Conservation (phyloP, 202 grass and related monocot genomes). For the Dendrocalamus latiflorus region DNA sequence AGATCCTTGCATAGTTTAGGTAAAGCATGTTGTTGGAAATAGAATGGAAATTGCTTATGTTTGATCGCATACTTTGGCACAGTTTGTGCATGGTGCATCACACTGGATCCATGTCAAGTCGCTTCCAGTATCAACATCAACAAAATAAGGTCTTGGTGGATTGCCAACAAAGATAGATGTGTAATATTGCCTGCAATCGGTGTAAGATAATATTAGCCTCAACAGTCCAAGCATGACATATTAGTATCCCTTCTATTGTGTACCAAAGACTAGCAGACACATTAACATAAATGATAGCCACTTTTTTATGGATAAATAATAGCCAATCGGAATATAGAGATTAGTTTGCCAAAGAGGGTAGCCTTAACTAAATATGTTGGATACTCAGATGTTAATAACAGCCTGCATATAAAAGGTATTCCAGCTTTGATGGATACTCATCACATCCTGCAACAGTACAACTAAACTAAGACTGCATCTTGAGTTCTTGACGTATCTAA, state of each 20-base stretch:
- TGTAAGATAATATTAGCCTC: constrained; percentile 7
- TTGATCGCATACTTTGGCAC: constrained; percentile 53
- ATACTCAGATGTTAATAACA: neutral
- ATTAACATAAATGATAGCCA: neutral
- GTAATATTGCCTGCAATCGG: constrained; percentile 80
- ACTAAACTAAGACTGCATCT: constrained; percentile 1
- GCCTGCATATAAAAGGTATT: neutral
- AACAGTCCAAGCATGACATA: constrained; percentile 10
- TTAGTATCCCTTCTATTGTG: neutral
- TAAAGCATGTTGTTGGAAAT: neutral
- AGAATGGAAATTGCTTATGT: constrained; percentile 11
- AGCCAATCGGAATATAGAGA: neutral
- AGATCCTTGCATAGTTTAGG: constrained; percentile 2
- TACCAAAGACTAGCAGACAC: neutral
- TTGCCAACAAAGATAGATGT: constrained; percentile 93
- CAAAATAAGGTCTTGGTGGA: constrained; percentile 83
- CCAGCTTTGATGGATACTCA: neutral
- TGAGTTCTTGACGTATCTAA: neutral
- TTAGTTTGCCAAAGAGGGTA: neutral
- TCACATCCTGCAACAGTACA: neutral
- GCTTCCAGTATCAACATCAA: constrained; percentile 95
- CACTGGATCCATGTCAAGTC: constrained; percentile 97
- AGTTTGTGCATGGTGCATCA: no score
- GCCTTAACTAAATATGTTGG: neutral
- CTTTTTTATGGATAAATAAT: neutral